Conservation (phyloP, 2,329 filamentous ascomycete genomes). For the Neurospora crassa region DNA sequence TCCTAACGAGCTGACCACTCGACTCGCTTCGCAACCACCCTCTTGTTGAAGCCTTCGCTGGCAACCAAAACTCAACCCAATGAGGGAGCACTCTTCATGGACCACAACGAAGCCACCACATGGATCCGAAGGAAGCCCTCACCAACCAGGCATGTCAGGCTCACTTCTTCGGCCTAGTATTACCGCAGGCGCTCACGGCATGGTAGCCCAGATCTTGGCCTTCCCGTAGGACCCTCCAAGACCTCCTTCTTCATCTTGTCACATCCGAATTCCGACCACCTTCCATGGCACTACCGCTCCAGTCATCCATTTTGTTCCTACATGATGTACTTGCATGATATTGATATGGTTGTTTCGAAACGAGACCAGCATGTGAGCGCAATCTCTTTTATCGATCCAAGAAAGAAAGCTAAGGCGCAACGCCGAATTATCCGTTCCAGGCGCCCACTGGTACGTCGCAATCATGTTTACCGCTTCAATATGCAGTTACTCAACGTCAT, state of each 20-base stretch:
- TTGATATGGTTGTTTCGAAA: conserved; percentile 3
- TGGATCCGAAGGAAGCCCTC: background rate
- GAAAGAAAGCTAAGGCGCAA: background rate
- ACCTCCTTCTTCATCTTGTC: background rate
- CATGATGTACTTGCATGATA: background rate
- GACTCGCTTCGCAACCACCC: background rate
- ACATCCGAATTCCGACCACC: background rate
- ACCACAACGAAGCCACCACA: background rate
- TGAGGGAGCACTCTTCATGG: background rate
- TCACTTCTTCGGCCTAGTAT: background rate
- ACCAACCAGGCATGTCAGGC: background rate
- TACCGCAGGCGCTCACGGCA: background rate
- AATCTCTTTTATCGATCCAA: background rate
- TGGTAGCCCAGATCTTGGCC: background rate
- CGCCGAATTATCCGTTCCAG: background rate
- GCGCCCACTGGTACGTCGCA: background rate
- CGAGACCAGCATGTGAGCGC: background rate
- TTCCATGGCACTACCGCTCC: background rate
- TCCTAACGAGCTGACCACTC: background rate
- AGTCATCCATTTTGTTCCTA: background rate
- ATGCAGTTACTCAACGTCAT: background rate
- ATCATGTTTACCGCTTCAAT: background rate
- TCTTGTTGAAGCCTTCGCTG: background rate
- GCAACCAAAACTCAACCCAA: background rate
- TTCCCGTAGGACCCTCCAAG: background rate